phyloP scores from a whole-genome alignment of 192 early-diverging fungal species.

The Gamsiella multidivaricata region DNA sequence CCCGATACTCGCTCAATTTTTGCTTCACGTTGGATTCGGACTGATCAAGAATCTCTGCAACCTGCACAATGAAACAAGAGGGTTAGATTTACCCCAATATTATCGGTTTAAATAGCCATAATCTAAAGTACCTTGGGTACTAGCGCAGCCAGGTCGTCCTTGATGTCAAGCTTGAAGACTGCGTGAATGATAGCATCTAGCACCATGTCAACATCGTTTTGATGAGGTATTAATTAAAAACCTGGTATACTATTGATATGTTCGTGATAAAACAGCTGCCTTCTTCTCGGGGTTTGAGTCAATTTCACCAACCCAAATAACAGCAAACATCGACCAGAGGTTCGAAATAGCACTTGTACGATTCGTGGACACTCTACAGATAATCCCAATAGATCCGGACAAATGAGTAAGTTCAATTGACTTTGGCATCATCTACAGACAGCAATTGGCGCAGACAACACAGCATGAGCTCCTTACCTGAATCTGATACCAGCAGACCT shows the following conservation, averaged over 20 bases:
- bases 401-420: not conserved
- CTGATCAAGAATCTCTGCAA: not conserved
- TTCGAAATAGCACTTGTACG: conserved; percentile 2
- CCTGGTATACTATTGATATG: too few relatives aligned
- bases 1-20: not conserved
- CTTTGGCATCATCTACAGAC: too few relatives aligned
- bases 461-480: too few relatives aligned
- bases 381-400: not conserved
- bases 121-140: not conserved
- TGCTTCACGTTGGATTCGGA: not conserved
- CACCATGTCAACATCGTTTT: not conserved
- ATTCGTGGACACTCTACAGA: not conserved
- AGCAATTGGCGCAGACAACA: too few relatives aligned
- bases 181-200: conserved; percentile 6
- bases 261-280: not conserved
- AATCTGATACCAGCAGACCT: conserved; percentile 39
- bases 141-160: not conserved
- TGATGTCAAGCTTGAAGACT: not conserved
- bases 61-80: not conserved
- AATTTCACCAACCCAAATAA: conserved; percentile 1
- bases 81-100: not conserved
- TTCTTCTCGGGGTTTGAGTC: too few relatives aligned
- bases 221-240: too few relatives aligned
- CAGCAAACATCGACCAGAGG: not conserved
- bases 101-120: not conserved